A percentile compares a stretch with the other conserved stretches of the same genome.
Evolutionary conservation across 495 filamentous ascomycete species (phyloP).

Genomic region (Neurospora africana): DNA sequence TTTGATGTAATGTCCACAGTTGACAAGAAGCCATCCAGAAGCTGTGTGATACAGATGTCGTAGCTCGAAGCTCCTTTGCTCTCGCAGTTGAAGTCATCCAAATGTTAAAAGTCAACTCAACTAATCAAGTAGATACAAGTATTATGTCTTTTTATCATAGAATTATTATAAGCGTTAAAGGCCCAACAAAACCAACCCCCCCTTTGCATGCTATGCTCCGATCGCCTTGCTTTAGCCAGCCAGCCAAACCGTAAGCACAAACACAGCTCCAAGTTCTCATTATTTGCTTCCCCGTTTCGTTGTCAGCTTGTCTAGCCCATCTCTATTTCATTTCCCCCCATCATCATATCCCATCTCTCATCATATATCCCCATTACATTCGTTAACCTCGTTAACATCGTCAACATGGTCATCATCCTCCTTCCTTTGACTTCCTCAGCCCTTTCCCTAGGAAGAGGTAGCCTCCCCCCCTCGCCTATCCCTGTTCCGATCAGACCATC

Average conservation of each 20-base stretch:
- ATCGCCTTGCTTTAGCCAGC: not conserved
- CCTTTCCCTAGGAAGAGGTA: not conserved
- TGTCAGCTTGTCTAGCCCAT: not conserved
- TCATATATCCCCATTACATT: not conserved
- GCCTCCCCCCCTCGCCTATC: not conserved
- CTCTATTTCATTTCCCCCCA: not conserved
- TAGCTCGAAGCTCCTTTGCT: no score
- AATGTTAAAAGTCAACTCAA: no score
- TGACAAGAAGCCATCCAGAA: no score
- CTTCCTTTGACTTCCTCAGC: not conserved
- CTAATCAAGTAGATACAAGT: not conserved
- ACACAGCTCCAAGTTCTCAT: not conserved
- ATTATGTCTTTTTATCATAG: not conserved
- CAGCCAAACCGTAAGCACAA: not conserved
- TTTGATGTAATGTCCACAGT: no score
- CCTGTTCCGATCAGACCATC: not conserved
- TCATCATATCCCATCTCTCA: not conserved
- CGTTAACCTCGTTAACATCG: not conserved
- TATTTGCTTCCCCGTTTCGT: not conserved
- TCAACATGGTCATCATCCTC: not conserved
- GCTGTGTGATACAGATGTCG: no score
- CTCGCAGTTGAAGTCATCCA: no score
- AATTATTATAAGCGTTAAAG: slow-evolving; percentile 11
- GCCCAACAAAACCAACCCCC: not conserved
- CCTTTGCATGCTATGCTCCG: slow-evolving; percentile 10